Percentiles rank a stretch among this genome's conserved stretches.
These are phyloP conservation scores for Xanthoceras sorbifolium DNA, from an alignment of 345 rosid genomes.

Conservation along the genomic window DNA sequence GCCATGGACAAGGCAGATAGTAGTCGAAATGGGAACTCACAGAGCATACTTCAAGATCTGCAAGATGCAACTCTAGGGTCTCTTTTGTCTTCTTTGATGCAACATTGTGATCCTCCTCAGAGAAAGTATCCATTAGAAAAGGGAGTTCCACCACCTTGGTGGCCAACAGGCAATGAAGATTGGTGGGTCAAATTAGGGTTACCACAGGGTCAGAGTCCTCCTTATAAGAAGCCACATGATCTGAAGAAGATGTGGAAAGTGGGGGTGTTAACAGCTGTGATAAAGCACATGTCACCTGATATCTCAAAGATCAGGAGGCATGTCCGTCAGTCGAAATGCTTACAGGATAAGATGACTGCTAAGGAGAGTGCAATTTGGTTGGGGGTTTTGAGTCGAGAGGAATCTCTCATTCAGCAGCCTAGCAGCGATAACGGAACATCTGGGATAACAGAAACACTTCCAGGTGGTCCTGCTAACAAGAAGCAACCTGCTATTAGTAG, in stretches of 20 bases:
- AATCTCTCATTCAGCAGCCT: constrained; percentile 70
- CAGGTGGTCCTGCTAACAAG: constrained; percentile 43
- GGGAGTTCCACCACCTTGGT: constrained; percentile 95
- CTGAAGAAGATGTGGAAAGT: constrained; percentile 99
- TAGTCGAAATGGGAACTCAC: constrained; percentile 54
- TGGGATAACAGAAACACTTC: constrained; percentile 66
- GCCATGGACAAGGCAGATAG: constrained; percentile 63
- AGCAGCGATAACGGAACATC: constrained; percentile 89
- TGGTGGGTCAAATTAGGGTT: constrained; percentile 90
- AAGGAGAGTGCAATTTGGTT: constrained; percentile 99
- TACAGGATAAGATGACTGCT: constrained; percentile 99
- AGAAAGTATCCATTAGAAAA: constrained; percentile 94
- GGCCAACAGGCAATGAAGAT: constrained; percentile 93
- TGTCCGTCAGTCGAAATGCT: constrained; percentile 92
- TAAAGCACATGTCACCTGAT: constrained; percentile 97
- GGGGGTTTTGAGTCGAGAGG: constrained; percentile 86
- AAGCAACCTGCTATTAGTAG: constrained; percentile 52
- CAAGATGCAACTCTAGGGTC: constrained; percentile 99
- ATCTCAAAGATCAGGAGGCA: constrained; percentile 92
- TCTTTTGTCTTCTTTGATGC: constrained; percentile 92
- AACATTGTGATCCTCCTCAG: constrained; percentile 98
- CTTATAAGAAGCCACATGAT: constrained; percentile 94
- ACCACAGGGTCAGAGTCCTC: constrained; percentile 68
- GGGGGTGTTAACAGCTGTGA: constrained; percentile 93
- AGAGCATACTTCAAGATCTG: constrained; percentile 78